A percentile compares a stretch with the other conserved stretches of the same genome.
Conservation (phyloP, 1,284 basidiomycete genomes). For the Puccinia coronata region DNA sequence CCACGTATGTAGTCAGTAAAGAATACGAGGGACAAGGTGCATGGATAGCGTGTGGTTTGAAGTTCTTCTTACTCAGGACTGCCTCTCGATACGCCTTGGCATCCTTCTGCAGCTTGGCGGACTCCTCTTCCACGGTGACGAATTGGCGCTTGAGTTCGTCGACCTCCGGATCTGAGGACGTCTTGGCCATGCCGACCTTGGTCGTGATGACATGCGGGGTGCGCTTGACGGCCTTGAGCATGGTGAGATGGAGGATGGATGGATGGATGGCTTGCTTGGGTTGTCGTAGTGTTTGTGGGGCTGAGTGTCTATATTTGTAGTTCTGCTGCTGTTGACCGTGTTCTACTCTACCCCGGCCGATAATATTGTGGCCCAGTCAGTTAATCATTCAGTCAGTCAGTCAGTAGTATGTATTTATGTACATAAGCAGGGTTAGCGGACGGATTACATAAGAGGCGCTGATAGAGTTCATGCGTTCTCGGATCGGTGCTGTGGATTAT, state of each 20-base stretch:
- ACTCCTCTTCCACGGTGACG: constrained; percentile 72
- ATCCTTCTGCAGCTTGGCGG: constrained; percentile 89
- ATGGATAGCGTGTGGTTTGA: constrained; percentile 52
- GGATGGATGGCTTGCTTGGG: neutral
- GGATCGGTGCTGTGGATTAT: too few species aligned
- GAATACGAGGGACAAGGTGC: neutral
- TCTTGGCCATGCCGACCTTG: constrained; percentile 77
- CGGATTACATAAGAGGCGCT: too few species aligned
- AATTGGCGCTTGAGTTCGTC: constrained; percentile 81
- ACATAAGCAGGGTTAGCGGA: too few species aligned
- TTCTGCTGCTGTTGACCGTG: too few species aligned
- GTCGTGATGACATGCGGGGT: constrained; percentile 83
- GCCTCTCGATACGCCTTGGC: constrained; percentile 81
- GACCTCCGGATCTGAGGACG: constrained; percentile 66
- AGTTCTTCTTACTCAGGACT: constrained; percentile 65
- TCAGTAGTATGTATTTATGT: too few species aligned
- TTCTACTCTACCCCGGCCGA: too few species aligned
- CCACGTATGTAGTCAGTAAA: neutral
- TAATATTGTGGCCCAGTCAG: too few species aligned
- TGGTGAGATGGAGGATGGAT: constrained; percentile 1
- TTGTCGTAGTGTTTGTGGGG: neutral
- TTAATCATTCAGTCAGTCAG: too few species aligned
- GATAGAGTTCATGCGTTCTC: too few species aligned
- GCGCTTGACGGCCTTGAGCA: constrained; percentile 58
- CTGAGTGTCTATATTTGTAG: too few species aligned